A percentile compares a stretch with the other conserved stretches of the same genome.
Evolutionary conservation across 2,329 filamentous ascomycete species (phyloP).

Genomic region (Calonectria naviculata): DNA sequence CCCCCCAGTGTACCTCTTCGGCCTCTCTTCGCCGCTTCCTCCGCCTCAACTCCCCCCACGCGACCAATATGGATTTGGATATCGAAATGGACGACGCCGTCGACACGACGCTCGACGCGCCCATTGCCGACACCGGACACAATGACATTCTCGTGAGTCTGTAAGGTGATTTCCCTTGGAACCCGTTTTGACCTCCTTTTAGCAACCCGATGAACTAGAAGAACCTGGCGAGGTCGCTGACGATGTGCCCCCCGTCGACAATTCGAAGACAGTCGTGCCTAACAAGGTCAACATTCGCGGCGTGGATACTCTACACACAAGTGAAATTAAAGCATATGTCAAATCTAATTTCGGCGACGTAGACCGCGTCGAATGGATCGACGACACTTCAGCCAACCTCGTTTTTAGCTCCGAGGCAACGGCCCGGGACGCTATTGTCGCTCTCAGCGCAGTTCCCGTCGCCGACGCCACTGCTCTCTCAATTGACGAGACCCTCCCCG

Average conservation of each 20-base stretch:
- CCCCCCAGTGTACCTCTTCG: background rate
- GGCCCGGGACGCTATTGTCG: constrained; percentile 65
- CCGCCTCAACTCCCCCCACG: constrained; percentile 3
- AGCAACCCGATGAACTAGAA: constrained; percentile 51
- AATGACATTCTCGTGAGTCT: constrained; percentile 52
- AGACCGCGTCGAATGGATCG: constrained; percentile 88
- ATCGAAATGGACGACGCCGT: constrained; percentile 78
- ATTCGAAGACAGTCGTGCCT: constrained; percentile 44
- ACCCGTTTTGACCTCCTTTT: constrained; percentile 28
- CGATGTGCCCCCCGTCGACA: constrained; percentile 43
- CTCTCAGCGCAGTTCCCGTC: constrained; percentile 64
- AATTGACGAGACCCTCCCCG: constrained; percentile 72
- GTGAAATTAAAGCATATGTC: constrained; percentile 82
- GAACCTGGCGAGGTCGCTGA: constrained; percentile 53
- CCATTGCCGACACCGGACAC: constrained; percentile 39
- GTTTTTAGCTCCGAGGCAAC: constrained; percentile 71
- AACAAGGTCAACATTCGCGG: constrained; percentile 86
- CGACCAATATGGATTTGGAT: constrained; percentile 71
- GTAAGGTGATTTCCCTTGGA: background rate
- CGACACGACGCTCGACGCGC: constrained; percentile 46
- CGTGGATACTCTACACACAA: constrained; percentile 83
- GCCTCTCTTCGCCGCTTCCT: background rate
- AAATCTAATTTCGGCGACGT: constrained; percentile 72
- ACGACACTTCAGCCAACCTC: constrained; percentile 91
- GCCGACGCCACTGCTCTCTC: constrained; percentile 67